Evolutionary conservation across 768 basidiomycete genomes (phyloP).

Genomic region (Terana coerulea): DNA sequence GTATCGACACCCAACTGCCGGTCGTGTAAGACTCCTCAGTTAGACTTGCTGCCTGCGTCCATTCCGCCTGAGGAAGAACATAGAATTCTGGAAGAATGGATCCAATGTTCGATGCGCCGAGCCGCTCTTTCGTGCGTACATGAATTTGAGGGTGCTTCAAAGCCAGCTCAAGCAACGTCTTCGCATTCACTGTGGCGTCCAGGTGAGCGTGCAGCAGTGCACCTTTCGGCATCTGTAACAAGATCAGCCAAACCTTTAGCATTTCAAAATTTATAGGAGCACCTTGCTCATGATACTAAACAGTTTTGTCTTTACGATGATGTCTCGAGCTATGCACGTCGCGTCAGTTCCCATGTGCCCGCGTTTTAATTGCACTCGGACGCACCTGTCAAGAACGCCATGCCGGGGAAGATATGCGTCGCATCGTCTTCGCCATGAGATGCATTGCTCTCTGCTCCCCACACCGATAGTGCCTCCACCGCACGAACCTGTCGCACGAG

Average conservation of each 20-base stretch:
- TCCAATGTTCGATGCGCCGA: constrained; percentile 40
- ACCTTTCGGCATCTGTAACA: constrained; percentile 72
- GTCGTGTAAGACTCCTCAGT: constrained; percentile 42
- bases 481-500: constrained; percentile 52
- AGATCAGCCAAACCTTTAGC: not conserved
- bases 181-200: constrained; percentile 64
- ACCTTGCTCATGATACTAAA: constrained; percentile 64
- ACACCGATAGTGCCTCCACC: constrained; percentile 52
- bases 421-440: constrained; percentile 31
- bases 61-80: constrained; percentile 36
- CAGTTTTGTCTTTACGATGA: constrained; percentile 55
- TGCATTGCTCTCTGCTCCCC: constrained; percentile 43
- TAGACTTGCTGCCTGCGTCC: constrained; percentile 27
- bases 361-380: not conserved
- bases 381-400: constrained; percentile 72
- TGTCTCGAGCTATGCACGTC: constrained; percentile 14
- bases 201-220: constrained; percentile 71
- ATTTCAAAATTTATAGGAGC: not conserved
- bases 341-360: not conserved
- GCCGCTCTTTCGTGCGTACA: constrained; percentile 40
- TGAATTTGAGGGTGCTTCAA: constrained; percentile 58
- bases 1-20: constrained; percentile 51
- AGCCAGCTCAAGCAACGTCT: constrained; percentile 49
- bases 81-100: constrained; percentile 49
- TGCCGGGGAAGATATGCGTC: constrained; percentile 68